Conservation (phyloP, 148 eudicot species). For the Cornus florida region DNA sequence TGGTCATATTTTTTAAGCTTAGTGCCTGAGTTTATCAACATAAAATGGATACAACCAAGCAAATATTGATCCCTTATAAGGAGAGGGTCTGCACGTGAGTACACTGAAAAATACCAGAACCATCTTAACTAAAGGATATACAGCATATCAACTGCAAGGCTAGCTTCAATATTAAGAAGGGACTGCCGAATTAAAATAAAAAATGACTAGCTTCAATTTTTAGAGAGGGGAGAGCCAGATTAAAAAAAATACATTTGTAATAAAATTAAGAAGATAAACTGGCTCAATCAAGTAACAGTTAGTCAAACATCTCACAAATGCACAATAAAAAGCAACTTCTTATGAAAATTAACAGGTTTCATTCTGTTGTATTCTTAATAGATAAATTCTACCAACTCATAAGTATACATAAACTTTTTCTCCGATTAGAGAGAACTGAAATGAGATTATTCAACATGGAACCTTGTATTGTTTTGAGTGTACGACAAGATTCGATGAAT, state of each 20-base stretch:
- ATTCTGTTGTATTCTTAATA: background rate
- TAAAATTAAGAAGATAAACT: no score
- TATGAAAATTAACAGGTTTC: background rate
- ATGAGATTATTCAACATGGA: background rate
- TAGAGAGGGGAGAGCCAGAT: background rate
- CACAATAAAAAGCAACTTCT: background rate
- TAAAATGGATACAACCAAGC: background rate
- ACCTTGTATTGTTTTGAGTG: background rate
- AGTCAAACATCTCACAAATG: no score
- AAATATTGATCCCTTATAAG: background rate
- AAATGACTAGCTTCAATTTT: no score
- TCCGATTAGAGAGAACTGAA: background rate
- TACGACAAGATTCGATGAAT: background rate
- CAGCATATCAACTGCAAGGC: background rate
- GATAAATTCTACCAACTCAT: background rate
- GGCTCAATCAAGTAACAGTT: no score
- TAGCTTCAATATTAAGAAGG: background rate
- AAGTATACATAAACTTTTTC: background rate
- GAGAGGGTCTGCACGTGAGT: background rate
- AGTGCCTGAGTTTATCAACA: background rate
- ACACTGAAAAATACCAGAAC: background rate
- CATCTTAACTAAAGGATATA: constrained; percentile 5
- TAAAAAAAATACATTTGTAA: background rate
- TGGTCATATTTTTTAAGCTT: background rate
- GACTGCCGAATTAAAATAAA: no score